Conservation (phyloP, 139 green algal species). For the Ettlia oleoabundans region DNA sequence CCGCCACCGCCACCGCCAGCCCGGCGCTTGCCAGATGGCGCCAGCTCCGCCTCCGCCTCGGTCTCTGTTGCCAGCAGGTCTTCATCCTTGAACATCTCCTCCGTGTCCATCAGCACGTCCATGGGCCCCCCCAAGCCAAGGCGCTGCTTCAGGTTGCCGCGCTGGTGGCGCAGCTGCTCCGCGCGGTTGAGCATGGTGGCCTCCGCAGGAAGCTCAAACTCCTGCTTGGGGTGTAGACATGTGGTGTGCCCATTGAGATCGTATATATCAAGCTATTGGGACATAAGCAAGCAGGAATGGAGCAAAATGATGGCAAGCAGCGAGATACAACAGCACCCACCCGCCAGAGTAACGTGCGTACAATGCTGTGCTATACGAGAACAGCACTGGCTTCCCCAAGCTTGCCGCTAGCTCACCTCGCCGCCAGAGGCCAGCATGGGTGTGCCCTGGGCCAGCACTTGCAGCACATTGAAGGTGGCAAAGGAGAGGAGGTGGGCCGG, state of each 20-base stretch:
- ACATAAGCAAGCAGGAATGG: too few species aligned
- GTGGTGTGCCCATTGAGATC: neutral
- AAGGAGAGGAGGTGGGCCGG: constrained; percentile 40
- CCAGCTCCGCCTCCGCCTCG: neutral
- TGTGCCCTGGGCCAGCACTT: constrained; percentile 75
- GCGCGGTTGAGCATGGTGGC: constrained; percentile 27
- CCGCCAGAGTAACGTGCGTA: too few species aligned
- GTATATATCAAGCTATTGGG: too few species aligned
- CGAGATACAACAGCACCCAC: too few species aligned
- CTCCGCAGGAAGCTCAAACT: constrained; percentile 61
- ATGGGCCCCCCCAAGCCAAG: constrained; percentile 67
- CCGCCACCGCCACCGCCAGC: too few species aligned
- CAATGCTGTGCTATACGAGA: neutral
- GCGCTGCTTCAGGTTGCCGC: constrained; percentile 68
- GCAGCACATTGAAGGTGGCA: constrained; percentile 65
- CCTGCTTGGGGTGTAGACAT: constrained; percentile 46
- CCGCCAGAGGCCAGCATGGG: constrained; percentile 82
- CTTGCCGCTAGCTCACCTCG: constrained; percentile 65
- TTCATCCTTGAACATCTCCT: constrained; percentile 80
- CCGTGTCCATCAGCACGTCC: constrained; percentile 75
- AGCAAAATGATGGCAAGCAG: too few species aligned
- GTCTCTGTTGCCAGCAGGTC: constrained; percentile 63
- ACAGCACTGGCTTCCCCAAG: neutral
- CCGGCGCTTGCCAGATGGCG: constrained; percentile 9
- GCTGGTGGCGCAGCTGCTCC: constrained; percentile 74